These are phyloP conservation scores for Closterium sp. DNA, from an alignment of 139 green algal species.

Conservation along the genomic window DNA sequence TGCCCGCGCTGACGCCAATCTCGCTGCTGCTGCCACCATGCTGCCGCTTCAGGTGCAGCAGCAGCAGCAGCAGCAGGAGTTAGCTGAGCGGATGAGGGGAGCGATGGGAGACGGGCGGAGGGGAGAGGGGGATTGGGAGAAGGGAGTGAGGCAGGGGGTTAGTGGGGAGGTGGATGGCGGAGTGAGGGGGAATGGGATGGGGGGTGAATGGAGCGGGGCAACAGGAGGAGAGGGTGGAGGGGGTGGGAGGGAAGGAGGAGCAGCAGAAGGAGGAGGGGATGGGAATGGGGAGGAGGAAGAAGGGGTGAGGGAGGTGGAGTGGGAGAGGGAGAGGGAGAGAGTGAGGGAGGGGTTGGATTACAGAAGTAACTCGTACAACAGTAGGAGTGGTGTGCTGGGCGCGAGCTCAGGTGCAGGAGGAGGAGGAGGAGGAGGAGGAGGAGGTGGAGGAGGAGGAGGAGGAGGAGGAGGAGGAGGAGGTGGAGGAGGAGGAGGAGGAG, in stretches of 20 bases:
- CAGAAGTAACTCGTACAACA: not conserved
- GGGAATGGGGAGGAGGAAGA: not conserved
- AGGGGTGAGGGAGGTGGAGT: not conserved
- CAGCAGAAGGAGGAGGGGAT: not conserved
- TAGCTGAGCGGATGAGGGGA: not conserved
- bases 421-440: not conserved
- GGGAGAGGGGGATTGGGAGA: not conserved
- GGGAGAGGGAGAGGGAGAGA: not conserved
- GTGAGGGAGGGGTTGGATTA: not conserved
- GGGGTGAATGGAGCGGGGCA: not conserved
- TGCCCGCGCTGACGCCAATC: not conserved
- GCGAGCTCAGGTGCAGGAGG: too few species aligned
- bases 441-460: not conserved
- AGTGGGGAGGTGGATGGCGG: not conserved
- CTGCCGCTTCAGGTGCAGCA: too few species aligned
- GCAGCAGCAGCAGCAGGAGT: too few species aligned
- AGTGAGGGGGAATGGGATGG: not conserved
- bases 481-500: too few species aligned
- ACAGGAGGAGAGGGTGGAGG: not conserved
- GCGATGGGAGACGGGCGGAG: not conserved
- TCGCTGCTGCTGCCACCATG: not conserved
- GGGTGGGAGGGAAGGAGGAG: not conserved
- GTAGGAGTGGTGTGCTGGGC: not conserved
- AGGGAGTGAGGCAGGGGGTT: not conserved
- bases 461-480: not conserved